Percentiles rank a stretch among this genome's conserved stretches.
Evolutionary conservation across 2,329 filamentous ascomycete species (phyloP).

Genomic region (Macrophomina tecta): DNA sequence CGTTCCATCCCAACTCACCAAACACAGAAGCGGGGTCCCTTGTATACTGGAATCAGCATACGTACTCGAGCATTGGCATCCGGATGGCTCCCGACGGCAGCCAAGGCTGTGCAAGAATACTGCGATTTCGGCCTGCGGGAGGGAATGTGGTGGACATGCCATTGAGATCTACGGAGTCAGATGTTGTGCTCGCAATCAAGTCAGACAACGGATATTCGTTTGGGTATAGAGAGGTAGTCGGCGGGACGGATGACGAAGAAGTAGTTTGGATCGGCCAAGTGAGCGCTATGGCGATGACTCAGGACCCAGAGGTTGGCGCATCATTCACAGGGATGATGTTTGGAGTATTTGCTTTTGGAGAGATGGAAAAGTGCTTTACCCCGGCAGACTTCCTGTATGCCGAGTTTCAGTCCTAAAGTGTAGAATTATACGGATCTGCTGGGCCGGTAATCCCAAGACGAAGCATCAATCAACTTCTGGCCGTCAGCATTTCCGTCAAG

Average conservation of each 20-base stretch:
- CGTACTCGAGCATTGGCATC: conserved; percentile 52
- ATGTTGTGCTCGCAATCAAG: conserved; percentile 39
- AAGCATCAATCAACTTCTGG: no score
- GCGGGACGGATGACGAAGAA: conserved; percentile 26
- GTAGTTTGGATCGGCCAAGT: conserved; percentile 40
- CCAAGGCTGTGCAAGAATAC: conserved; percentile 30
- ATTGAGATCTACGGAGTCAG: conserved; percentile 28
- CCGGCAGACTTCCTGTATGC: conserved; percentile 52
- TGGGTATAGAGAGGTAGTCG: conserved; percentile 33
- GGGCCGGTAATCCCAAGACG: no score
- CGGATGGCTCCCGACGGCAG: conserved; percentile 30
- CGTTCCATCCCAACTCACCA: conserved; percentile 52
- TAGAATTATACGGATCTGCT: no score
- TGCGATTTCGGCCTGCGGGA: conserved; percentile 37
- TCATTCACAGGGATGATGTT: conserved; percentile 55
- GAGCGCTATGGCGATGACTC: conserved; percentile 42
- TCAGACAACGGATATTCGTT: conserved; percentile 38
- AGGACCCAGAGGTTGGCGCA: conserved; percentile 46
- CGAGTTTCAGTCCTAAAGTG: background rate
- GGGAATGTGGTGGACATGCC: conserved; percentile 31
- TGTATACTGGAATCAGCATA: conserved; percentile 61
- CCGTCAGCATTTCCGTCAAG: no score
- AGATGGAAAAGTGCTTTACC: conserved; percentile 46
- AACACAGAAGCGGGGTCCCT: conserved; percentile 60
- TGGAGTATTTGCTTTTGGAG: conserved; percentile 53